Evolutionary conservation across 2,329 filamentous ascomycete species (phyloP).

Genomic region (Trichoderma atrobrunneum): DNA sequence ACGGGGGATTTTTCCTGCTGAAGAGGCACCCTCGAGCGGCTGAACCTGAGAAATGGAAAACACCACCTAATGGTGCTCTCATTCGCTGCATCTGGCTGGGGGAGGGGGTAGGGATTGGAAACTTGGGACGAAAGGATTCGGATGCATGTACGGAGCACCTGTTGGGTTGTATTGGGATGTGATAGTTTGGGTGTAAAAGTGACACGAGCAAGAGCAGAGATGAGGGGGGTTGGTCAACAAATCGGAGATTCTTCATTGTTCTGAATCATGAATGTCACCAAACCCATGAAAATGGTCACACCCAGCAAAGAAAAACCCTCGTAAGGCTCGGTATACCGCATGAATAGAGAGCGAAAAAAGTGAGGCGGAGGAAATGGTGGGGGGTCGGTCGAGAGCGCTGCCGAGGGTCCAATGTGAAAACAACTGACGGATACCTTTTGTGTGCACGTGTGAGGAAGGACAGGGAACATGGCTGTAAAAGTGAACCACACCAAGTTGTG

Average conservation of each 20-base stretch:
- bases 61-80: not conserved
- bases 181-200: not conserved
- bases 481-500: not conserved
- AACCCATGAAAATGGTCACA: not conserved
- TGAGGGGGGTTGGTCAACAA: not conserved
- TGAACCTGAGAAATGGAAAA: not conserved
- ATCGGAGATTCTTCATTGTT: not conserved
- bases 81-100: not conserved
- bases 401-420: not conserved
- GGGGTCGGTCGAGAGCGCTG: not conserved
- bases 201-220: not conserved
- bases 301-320: not conserved
- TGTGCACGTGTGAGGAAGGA: not conserved
- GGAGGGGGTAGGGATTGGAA: not conserved
- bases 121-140: not conserved
- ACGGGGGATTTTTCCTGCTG: not conserved
- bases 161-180: not conserved
- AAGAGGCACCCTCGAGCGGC: not conserved
- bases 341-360: not conserved
- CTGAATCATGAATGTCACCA: not conserved
- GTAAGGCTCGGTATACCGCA: not conserved
- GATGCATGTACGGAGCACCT: not conserved
- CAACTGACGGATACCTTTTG: not conserved
- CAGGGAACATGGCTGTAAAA: slow-evolving; percentile 9
- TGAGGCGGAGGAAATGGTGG: not conserved